Evolutionary conservation across 352 stramenopile species (phyloP), one percentile per base, ranked within the genome.

Genomic region (Phytophthora uliginosa): DNA sequence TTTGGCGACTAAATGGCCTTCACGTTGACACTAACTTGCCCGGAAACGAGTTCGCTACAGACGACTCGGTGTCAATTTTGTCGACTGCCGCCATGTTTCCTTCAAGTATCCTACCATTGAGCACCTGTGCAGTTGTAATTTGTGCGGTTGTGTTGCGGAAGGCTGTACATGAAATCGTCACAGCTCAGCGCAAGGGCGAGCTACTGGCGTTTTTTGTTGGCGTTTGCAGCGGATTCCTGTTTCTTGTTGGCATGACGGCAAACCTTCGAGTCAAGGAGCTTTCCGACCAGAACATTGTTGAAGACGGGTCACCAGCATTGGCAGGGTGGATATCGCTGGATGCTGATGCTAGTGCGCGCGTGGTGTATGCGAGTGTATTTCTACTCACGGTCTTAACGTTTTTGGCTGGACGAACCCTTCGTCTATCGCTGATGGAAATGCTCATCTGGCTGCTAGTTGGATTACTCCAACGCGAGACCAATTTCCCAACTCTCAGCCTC

Each of bases 21-120:
- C 4, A 71, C 34, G 72, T 91, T 8, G 78, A 94, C 26, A 45
- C 78, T 0, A 84, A 77, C 15, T 40, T 76, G 7, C 58, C 71
- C 34, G 90, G 90, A 54, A 93, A 91, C 33, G 87, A 91, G 42
- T 95, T 95, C 63, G 90, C 87, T 3, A 71, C 68, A 9, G 88
- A 97, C 33, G 83, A 97, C 54, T 95, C 88, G 4, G 74, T 95
- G 12, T 95, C 90, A 8, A 92, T 96, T 48, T 80, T 92, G 33
- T 95, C 83, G 17, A 97, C 89, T 8, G 82, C 76, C 15, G 73
- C 87, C 9, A 56, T 94, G 17, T 18, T 95, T 28, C 34, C 70
- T 5, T 50, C 47, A 36, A 58, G 59, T 22, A 24, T 70, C 3
- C 28, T 89, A 8, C 79, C 79, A 3, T 33, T 74, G 0, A 58